Percentiles rank a stretch among this genome's conserved stretches.
Conservation (phyloP, 1,284 basidiomycete genomes). For the Puccinia hordei region DNA sequence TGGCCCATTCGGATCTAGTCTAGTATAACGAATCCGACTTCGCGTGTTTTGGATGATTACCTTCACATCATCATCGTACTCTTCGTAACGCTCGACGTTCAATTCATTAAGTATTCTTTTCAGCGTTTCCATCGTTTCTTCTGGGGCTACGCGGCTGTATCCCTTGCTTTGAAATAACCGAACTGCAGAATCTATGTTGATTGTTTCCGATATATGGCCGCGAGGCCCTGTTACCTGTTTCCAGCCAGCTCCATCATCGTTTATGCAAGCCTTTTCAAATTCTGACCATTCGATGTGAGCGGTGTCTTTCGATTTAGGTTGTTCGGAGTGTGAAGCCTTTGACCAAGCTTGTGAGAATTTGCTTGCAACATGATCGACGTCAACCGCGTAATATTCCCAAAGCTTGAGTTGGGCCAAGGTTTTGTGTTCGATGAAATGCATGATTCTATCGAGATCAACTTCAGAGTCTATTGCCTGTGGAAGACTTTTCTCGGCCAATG, state of each 20-base stretch:
- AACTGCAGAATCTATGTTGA: slow-evolving; percentile 68
- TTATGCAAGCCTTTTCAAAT: slow-evolving; percentile 34
- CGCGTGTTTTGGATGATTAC: slow-evolving; percentile 73
- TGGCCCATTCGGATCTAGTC: slow-evolving; percentile 79
- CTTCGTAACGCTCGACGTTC: slow-evolving; percentile 81
- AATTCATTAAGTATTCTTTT: slow-evolving; percentile 75
- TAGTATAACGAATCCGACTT: slow-evolving; percentile 75
- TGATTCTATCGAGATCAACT: slow-evolving; percentile 70
- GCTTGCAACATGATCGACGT: slow-evolving; percentile 63
- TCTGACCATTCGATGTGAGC: slow-evolving; percentile 31
- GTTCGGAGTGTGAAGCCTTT: neutral
- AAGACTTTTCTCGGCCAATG: slow-evolving; percentile 68
- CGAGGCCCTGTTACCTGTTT: slow-evolving; percentile 61
- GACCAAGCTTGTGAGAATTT: slow-evolving; percentile 59
- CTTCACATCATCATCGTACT: slow-evolving; percentile 79
- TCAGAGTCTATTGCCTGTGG: slow-evolving; percentile 70
- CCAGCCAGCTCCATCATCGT: slow-evolving; percentile 17
- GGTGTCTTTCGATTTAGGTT: neutral
- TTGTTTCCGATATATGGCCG: slow-evolving; percentile 65
- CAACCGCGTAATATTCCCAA: slow-evolving; percentile 90
- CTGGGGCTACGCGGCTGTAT: slow-evolving; percentile 61
- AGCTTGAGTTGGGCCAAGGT: slow-evolving; percentile 69
- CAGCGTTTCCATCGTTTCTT: slow-evolving; percentile 70
- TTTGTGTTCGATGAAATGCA: slow-evolving; percentile 67
- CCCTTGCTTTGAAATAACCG: slow-evolving; percentile 66